Percentiles rank a stretch among this genome's conserved stretches.
phyloP scores from a whole-genome alignment of 345 rosid species.

The Raphanus raphanistrum region DNA sequence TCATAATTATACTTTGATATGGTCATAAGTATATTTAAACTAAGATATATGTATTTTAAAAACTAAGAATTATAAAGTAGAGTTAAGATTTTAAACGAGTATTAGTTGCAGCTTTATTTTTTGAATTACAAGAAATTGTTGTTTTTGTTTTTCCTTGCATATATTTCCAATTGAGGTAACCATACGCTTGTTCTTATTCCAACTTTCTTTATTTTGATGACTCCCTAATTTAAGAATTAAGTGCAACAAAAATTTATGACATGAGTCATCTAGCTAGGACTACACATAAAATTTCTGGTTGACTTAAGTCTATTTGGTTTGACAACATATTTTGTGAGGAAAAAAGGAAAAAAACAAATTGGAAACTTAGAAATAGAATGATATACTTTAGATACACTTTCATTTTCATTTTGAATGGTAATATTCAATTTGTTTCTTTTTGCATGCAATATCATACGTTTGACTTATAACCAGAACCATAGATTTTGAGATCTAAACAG shows the following conservation, averaged over 20 bases:
- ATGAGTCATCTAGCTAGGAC: background rate
- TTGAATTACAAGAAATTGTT: background rate
- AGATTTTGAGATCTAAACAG: background rate
- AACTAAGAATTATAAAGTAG: background rate
- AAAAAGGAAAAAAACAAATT: background rate
- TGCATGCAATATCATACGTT: background rate
- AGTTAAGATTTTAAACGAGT: background rate
- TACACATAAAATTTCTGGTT: background rate
- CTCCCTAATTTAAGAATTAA: background rate
- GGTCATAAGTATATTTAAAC: background rate
- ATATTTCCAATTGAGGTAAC: background rate
- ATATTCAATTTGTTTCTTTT: constrained; percentile 2
- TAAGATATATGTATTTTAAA: background rate
- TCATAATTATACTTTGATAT: background rate
- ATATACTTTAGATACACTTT: background rate
- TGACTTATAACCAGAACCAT: constrained; percentile 1
- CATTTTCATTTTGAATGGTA: background rate
- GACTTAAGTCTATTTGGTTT: background rate
- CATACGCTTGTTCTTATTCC: background rate
- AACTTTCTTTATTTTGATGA: background rate
- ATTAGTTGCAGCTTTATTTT: background rate
- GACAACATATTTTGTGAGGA: background rate
- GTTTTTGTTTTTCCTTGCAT: background rate
- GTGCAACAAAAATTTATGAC: background rate
- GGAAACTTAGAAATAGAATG: background rate